Evolutionary conservation across 257 asterid species (phyloP), one percentile per base, ranked within the genome.

Genomic region (Verbena officinalis): DNA sequence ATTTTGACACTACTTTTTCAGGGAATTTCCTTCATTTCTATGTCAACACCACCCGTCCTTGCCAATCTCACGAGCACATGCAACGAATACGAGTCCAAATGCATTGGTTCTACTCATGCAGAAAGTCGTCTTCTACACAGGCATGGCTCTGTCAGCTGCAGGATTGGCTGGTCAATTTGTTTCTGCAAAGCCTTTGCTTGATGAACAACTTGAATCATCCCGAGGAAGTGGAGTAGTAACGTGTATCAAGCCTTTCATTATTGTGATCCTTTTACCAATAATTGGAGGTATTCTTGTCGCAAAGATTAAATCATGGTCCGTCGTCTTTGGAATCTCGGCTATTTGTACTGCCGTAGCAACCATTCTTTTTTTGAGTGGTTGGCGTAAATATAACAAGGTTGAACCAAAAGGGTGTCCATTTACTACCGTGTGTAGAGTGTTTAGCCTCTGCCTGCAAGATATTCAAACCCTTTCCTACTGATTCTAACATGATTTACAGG

Each of bases 31-130:
- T 73, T 83, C 2, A 19, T 86, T 19, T 22, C 80, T 0, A 67
- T 86, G 87, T 86, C 91, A 22, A 77, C 81, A 0, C 91, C 89
- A 4, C 86, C 85, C 0, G 77, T 78, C 24, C 80, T 79, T 3
- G 74, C 80, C 17, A 71, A 73, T 30, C 17, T 59, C 20, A 78
- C 84, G 0, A 71, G 72, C 33, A 78, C 74, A 4, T 86, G 95
- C 79, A 78, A 70, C 7, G 9, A 43, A 3, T 81, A 81, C 48
- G 30, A 77, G 55, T 59, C 80, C n/a, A 48, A 74, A 22, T 84
- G 91, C 70, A 42, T 86, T 15, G 87, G 85, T 0, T 48, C 45
- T 2, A 75, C 80, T 0, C n/a, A n/a, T n/a, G n/a, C 95, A 86
- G 31, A 76, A 70, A 59, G 74, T 34, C 19, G 71, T 86, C 11